Evolutionary conservation across 257 asterid genomes (phyloP), one percentile per base, ranked within the genome.

Genomic region (Fraxinus americana): DNA sequence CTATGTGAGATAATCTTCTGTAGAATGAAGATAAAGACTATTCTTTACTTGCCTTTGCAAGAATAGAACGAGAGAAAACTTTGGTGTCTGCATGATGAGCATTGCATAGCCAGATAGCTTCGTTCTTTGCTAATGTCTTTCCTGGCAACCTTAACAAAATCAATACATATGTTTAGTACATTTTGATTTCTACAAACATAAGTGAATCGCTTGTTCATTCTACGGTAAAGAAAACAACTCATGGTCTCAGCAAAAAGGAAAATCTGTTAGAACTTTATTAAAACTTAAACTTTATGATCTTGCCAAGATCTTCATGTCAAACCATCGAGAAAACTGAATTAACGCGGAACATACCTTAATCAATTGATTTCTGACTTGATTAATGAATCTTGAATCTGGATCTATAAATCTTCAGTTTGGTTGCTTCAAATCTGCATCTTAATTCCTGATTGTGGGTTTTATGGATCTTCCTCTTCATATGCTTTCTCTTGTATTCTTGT

Each of bases 61-160:
- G 97, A 83, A 95, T 83, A 27, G 98, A 85, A 29, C 99, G 97
- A 50, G 90, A 75, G 85, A 93, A 95, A 1, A 84, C 78, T 87
- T 87, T 90, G 80, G 93, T 91, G 82, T 95, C 98, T 23, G 94
- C 96, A 59, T 77, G 90, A 74, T 89, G 93, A 86, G 97, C 97
- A 30, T 89, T 91, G 87, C 90, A 81, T 59, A 93, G 86, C 99
- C 99, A 92, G 19, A 85, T 80, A 4, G 91, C 71, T 61, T 87
- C 83, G 74, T 93, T 88, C 72, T 82, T 89, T 23, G 90, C 85
- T 4, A 88, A 83, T 30, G 97, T 73, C 79, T 81, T 89, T 71
- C 97, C 98, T 4, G 97, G 97, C 88, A 94, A 88, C 83, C 99
- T 94, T 80, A 19, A 77, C 57, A 79, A 48, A 72, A 17, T 34